Conservation (phyloP, 139 green algal species). For the Gonium pectorale region DNA sequence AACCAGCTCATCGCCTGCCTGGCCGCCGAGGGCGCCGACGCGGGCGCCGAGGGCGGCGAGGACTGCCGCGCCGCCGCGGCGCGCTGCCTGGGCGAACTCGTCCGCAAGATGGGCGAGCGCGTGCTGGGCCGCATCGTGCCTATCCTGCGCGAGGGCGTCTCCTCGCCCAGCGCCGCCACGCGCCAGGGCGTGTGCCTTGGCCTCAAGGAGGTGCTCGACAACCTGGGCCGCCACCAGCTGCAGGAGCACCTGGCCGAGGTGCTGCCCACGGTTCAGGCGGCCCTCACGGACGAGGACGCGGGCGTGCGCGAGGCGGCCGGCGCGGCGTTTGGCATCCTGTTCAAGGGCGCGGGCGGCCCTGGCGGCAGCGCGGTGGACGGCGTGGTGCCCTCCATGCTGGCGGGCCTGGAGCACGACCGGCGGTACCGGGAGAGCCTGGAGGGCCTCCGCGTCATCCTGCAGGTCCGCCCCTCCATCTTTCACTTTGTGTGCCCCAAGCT, state of each 20-base stretch:
- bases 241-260: conserved; percentile 86
- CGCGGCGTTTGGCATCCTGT: conserved; percentile 90
- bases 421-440: conserved; percentile 77
- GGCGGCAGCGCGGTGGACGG: conserved; percentile 78
- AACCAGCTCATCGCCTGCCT: conserved; percentile 81
- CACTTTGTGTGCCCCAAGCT: conserved; percentile 84
- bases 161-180: conserved; percentile 41
- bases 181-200: conserved; percentile 81
- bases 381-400: conserved; percentile 86
- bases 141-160: conserved; percentile 86
- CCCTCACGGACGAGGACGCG: conserved; percentile 86
- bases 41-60: too few species aligned
- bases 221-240: conserved; percentile 84
- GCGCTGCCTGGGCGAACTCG: conserved; percentile 93
- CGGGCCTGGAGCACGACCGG: conserved; percentile 65
- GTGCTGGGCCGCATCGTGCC: conserved; percentile 91
- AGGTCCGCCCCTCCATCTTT: conserved; percentile 74
- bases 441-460: conserved; percentile 88
- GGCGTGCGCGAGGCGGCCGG: conserved; percentile 85
- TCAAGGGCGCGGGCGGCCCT: conserved; percentile 73
- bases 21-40: conserved; percentile 69
- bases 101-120: conserved; percentile 97
- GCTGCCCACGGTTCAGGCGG: conserved; percentile 85
- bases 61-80: conserved; percentile 64
- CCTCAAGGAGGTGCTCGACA: conserved; percentile 78